A percentile compares a stretch with the other conserved stretches of the same genome.
phyloP scores from a whole-genome alignment of 2,329 filamentous ascomycete genomes.

The Bipolaris cookei region DNA sequence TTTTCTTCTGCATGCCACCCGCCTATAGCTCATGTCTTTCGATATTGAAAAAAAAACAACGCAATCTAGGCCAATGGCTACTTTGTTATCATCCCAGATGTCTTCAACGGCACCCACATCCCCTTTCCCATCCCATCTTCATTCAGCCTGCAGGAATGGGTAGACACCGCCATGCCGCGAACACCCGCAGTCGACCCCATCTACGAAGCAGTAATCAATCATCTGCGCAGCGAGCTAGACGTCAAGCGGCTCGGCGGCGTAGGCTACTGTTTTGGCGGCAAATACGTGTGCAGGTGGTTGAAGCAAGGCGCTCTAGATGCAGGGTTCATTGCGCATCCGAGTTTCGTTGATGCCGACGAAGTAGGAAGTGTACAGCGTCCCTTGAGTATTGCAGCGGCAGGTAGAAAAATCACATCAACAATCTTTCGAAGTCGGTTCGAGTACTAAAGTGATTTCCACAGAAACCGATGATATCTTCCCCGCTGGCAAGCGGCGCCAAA shows the following conservation, averaged over 20 bases:
- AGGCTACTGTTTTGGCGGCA: slow-evolving; percentile 76
- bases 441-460: slow-evolving; percentile 21
- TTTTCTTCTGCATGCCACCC: not conserved
- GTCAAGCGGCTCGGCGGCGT: slow-evolving; percentile 67
- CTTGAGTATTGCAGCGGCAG: slow-evolving; percentile 67
- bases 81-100: slow-evolving; percentile 70
- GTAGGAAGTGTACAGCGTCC: slow-evolving; percentile 63
- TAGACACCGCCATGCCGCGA: slow-evolving; percentile 50
- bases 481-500: slow-evolving; percentile 60
- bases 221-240: slow-evolving; percentile 60
- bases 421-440: too few species aligned
- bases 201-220: slow-evolving; percentile 61
- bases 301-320: slow-evolving; percentile 64
- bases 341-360: slow-evolving; percentile 70
- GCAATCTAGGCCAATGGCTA: slow-evolving; percentile 65
- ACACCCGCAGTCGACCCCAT: slow-evolving; percentile 59
- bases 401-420: slow-evolving; percentile 40
- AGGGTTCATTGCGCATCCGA: slow-evolving; percentile 78
- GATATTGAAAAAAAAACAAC: not conserved
- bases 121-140: slow-evolving; percentile 59
- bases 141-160: slow-evolving; percentile 60
- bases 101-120: slow-evolving; percentile 71
- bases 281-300: slow-evolving; percentile 68
- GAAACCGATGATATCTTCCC: slow-evolving; percentile 68
- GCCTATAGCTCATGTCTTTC: too few species aligned